Evolutionary conservation across 352 stramenopile species (phyloP).

Genomic region (Pythium apleroticum): DNA sequence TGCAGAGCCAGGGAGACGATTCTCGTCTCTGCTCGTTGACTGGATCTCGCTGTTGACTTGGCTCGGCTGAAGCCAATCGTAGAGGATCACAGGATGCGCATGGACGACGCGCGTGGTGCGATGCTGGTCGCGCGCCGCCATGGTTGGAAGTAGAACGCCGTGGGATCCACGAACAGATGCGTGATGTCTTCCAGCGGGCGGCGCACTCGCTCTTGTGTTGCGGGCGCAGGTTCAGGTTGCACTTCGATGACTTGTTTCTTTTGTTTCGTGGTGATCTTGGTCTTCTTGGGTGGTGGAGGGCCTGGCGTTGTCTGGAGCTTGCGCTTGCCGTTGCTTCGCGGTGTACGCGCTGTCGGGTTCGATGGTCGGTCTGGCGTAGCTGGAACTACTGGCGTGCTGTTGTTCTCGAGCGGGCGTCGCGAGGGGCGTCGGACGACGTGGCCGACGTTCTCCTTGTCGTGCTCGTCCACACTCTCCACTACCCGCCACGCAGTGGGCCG

Average conservation of each 20-base stretch:
- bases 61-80: not conserved
- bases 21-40: not conserved
- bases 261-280: slow-evolving; percentile 13
- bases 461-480: slow-evolving; percentile 41
- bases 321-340: slow-evolving; percentile 20
- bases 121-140: slow-evolving; percentile 10
- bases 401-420: slow-evolving; percentile 3
- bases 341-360: not conserved
- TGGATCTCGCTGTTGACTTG: not conserved
- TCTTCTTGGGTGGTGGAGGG: slow-evolving; percentile 6
- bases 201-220: slow-evolving; percentile 29
- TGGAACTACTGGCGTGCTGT: not conserved
- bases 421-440: slow-evolving; percentile 45
- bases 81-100: slow-evolving; percentile 11
- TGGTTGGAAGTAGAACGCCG: slow-evolving; percentile 17
- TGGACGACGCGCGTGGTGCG: slow-evolving; percentile 4
- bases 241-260: slow-evolving; percentile 12
- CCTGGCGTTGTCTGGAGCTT: slow-evolving; percentile 15
- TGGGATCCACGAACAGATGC: slow-evolving; percentile 52
- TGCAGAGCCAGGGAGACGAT: not conserved
- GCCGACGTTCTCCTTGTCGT: slow-evolving; percentile 73
- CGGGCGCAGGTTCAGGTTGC: slow-evolving; percentile 11
- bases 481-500: slow-evolving; percentile 13
- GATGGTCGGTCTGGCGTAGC: not conserved
- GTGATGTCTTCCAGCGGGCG: slow-evolving; percentile 66